Evolutionary conservation across 345 rosid species (phyloP).

Genomic region (Sapria himalayana): DNA sequence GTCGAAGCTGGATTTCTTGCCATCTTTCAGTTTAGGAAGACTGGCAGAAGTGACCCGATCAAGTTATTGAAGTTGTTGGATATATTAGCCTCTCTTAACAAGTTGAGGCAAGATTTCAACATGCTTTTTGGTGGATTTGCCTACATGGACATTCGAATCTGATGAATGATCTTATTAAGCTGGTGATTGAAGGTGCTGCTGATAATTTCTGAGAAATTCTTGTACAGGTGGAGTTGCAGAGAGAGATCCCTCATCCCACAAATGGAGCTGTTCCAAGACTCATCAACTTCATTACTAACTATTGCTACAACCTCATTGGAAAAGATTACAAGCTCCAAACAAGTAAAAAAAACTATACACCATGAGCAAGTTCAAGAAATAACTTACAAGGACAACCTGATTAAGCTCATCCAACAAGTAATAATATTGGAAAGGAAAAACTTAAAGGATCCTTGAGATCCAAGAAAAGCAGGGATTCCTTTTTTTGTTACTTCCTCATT

Average conservation of each 20-base stretch:
- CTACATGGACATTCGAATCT: slow-evolving; percentile 75
- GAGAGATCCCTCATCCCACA: slow-evolving; percentile 52
- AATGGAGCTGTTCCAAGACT: slow-evolving; percentile 71
- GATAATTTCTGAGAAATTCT: slow-evolving; percentile 93
- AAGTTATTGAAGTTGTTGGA: slow-evolving; percentile 85
- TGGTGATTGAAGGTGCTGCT: slow-evolving; percentile 67
- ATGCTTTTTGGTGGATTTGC: slow-evolving; percentile 94
- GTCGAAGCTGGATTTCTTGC: slow-evolving; percentile 93
- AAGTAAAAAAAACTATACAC: no score
- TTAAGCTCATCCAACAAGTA: no score
- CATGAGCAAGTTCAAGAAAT: no score
- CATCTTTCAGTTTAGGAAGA: slow-evolving; percentile 83
- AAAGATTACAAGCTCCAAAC: slow-evolving; percentile 64
- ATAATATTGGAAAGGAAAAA: no score
- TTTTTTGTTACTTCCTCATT: no score
- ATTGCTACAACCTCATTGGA: slow-evolving; percentile 68
- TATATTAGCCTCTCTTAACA: slow-evolving; percentile 67
- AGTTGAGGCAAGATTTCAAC: slow-evolving; percentile 76
- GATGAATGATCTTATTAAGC: slow-evolving; percentile 82
- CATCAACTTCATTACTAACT: slow-evolving; percentile 66
- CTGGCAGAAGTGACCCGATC: slow-evolving; percentile 82
- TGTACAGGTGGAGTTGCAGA: slow-evolving; percentile 75
- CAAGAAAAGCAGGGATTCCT: no score
- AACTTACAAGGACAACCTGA: no score
- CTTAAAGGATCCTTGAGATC: no score